Evolutionary conservation across 2,329 filamentous ascomycete genomes (phyloP), one percentile per base, ranked within the genome.

Genomic region (Tolypocladium tundrense): DNA sequence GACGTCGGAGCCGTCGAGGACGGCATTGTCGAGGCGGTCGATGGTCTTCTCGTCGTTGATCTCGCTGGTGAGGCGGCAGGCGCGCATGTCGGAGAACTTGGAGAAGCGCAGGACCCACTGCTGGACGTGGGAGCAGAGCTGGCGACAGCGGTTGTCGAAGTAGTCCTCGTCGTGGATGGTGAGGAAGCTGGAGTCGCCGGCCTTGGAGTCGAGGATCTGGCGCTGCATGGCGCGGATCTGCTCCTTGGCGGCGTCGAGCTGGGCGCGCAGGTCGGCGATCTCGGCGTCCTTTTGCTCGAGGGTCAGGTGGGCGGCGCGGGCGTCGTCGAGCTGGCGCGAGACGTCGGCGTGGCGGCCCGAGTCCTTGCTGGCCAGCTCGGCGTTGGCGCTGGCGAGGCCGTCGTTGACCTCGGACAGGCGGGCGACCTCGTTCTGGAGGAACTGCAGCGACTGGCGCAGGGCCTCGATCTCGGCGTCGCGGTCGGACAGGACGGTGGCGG

Each of bases 41-140:
- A 96, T 90, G 60, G 94, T 88, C 78, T 95, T 95, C 68, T 97
- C 91, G 68, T 96, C 90, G 59, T 88, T 87, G 68, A 99, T 85
- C 69, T 97, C 90, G 60, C 80, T 86, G 13, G 91, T 92, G 60
- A 90, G 75, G 58, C 91, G 89, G 71, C 91, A 97, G 59, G 90
- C 83, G 65, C 90, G 88, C 77, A 91, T 90, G 73, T 97, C 93
- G 54, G 92, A 97, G 74, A 95, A 94, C 72, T 97, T 97, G 65
- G 92, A 97, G 78, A 99, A 99, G 68, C 94, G 90, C 64, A 97
- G 77, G 55, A 99, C 91, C 94, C 94, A 99, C 75, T 96, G 91
- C 72, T 97, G 92, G 48, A 97, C 91, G 70, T 97, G 92, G 65
- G 93, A 89, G 74, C 91, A 99, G 51, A 99, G 85, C 72, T 95